phyloP scores from a whole-genome alignment of 208 protist genomes.

The Herpetomonas samuelpessoai region DNA sequence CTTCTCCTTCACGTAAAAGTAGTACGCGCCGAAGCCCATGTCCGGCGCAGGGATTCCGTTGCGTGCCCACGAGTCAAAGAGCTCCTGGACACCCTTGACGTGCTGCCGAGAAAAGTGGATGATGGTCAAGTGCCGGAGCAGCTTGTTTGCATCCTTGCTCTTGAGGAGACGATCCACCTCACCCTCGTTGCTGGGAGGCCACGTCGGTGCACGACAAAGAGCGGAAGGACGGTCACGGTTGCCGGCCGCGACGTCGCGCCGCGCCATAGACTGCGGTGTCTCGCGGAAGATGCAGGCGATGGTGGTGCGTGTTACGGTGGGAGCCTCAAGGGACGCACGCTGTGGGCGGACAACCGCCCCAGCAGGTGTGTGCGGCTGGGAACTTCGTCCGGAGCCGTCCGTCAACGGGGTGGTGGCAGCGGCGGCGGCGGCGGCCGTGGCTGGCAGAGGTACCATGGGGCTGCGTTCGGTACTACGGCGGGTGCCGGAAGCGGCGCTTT shows the following conservation, averaged over 20 bases:
- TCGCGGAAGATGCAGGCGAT: slow-evolving; percentile 50
- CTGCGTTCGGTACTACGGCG: slow-evolving; percentile 3
- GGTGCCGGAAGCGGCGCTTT: slow-evolving; percentile 1
- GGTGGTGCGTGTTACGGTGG: slow-evolving; percentile 35
- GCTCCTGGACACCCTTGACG: slow-evolving; percentile 37
- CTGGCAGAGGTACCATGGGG: slow-evolving; percentile 8
- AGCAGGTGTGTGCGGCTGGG: slow-evolving; percentile 19
- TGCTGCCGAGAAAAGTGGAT: slow-evolving; percentile 54
- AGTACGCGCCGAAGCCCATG: slow-evolving; percentile 71
- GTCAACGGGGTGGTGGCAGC: slow-evolving; percentile 6
- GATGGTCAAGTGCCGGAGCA: slow-evolving; percentile 64
- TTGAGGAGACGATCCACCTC: slow-evolving; percentile 46
- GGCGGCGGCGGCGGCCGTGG: slow-evolving; percentile 12
- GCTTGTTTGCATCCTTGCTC: slow-evolving; percentile 30
- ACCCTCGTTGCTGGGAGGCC: slow-evolving; percentile 40
- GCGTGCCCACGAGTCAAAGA: slow-evolving; percentile 59
- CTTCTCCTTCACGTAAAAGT: slow-evolving; percentile 72
- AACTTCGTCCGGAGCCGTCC: slow-evolving; percentile 11
- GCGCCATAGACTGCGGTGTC: slow-evolving; percentile 37
- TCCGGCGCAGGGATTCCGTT: slow-evolving; percentile 65
- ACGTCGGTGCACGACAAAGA: slow-evolving; percentile 21
- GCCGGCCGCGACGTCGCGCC: slow-evolving; percentile 23
- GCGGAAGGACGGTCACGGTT: slow-evolving; percentile 23
- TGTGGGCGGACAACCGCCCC: slow-evolving; percentile 16
- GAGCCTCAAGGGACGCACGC: slow-evolving; percentile 32